Percentiles rank a stretch among this genome's conserved stretches.
Conservation (phyloP, 2,329 filamentous ascomycete species). For the Penicillium sp. region DNA sequence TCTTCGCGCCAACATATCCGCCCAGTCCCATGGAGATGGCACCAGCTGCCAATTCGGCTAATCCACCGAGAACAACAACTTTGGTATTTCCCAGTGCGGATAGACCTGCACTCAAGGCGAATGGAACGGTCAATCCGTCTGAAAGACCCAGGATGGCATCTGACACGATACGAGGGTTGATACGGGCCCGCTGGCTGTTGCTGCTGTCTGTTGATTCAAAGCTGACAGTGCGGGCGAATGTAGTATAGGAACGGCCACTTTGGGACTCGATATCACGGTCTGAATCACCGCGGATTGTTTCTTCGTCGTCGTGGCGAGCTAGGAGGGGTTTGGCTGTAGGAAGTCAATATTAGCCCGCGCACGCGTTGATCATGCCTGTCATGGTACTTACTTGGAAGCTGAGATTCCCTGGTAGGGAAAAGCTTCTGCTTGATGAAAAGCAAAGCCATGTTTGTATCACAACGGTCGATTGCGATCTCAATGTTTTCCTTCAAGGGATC, state of each 20-base stretch:
- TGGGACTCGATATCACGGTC: conserved; percentile 37
- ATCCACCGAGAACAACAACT: conserved; percentile 68
- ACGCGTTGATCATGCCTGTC: neutral
- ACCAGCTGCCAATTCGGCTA: conserved; percentile 74
- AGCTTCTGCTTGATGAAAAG: conserved; percentile 40
- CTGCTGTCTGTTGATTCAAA: conserved; percentile 22
- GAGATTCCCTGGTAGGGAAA: conserved; percentile 28
- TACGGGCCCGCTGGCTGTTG: conserved; percentile 31
- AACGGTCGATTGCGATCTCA: neutral
- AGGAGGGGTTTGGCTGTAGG: conserved; percentile 35
- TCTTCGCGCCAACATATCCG: conserved; percentile 64
- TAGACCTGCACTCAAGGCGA: conserved; percentile 73
- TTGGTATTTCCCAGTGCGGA: conserved; percentile 60
- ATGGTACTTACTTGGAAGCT: conserved; percentile 11
- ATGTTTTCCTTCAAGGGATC: neutral
- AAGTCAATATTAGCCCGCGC: conserved; percentile 2
- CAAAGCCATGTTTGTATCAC: conserved; percentile 32
- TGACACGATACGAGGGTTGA: conserved; percentile 48
- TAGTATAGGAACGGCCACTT: conserved; percentile 30
- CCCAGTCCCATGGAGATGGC: conserved; percentile 77
- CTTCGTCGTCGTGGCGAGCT: conserved; percentile 23
- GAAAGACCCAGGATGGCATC: conserved; percentile 73
- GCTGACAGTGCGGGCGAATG: conserved; percentile 29
- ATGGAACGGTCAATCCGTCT: conserved; percentile 76
- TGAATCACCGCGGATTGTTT: conserved; percentile 22